Conservation (phyloP, 73 alveolate species). For the Paramecium biaurelia region DNA sequence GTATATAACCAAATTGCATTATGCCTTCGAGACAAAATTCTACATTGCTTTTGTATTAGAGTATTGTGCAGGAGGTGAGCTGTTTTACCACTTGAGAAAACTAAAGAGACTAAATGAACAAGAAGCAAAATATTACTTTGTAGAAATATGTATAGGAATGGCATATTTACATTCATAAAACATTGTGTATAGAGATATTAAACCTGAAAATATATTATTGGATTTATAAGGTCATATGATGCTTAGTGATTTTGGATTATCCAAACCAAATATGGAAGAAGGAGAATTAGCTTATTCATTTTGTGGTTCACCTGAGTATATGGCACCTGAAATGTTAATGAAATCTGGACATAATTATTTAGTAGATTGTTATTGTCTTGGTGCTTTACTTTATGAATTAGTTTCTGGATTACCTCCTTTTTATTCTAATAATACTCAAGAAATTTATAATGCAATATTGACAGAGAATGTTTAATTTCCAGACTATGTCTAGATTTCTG, state of each 20-base stretch:
- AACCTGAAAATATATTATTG: conserved; percentile 84
- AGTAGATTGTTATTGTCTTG: conserved; percentile 74
- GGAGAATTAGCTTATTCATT: conserved; percentile 67
- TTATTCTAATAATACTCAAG: conserved; percentile 57
- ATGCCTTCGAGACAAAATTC: conserved; percentile 74
- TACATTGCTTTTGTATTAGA: conserved; percentile 80
- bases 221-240: conserved; percentile 70
- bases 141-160: conserved; percentile 71
- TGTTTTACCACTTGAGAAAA: conserved; percentile 78
- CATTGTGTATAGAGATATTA: conserved; percentile 72
- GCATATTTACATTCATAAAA: conserved; percentile 72
- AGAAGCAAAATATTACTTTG: conserved; percentile 71
- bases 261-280: conserved; percentile 62
- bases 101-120: conserved; percentile 70
- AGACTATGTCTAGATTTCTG: conserved; percentile 58
- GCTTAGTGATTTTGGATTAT: conserved; percentile 73
- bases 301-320: conserved; percentile 79
- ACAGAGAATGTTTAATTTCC: conserved; percentile 60
- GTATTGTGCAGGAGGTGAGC: conserved; percentile 91
- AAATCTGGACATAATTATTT: conserved; percentile 67
- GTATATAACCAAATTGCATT: conserved; percentile 72
- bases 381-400: conserved; percentile 72
- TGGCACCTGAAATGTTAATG: conserved; percentile 76
- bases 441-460: conserved; percentile 57
- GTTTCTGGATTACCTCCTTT: conserved; percentile 76